Evolutionary conservation across 2,329 filamentous ascomycete species (phyloP).

Genomic region (Fusarium buxicola): DNA sequence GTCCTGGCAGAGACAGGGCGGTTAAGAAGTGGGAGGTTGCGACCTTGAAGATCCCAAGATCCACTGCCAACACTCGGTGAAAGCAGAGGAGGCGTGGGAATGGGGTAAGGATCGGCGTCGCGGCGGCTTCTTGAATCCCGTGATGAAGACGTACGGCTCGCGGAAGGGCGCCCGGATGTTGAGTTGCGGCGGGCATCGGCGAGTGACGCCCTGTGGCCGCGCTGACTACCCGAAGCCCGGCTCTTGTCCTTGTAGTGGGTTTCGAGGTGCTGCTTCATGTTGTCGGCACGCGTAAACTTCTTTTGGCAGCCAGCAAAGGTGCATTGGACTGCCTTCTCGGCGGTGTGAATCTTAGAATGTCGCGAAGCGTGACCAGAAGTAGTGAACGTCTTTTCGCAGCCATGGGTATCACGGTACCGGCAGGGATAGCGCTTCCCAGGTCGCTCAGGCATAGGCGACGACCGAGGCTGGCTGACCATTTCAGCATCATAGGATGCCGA

Average conservation of each 20-base stretch:
- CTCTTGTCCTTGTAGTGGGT: conserved; percentile 77
- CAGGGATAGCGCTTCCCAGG: conserved; percentile 78
- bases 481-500: conserved; percentile 66
- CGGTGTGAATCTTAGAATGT: conserved; percentile 86
- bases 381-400: conserved; percentile 83
- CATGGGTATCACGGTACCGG: conserved; percentile 75
- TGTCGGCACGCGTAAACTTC: conserved; percentile 84
- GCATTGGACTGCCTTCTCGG: conserved; percentile 79
- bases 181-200: conserved; percentile 50
- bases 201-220: conserved; percentile 50
- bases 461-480: conserved; percentile 50
- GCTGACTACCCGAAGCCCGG: conserved; percentile 54
- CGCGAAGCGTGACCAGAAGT: conserved; percentile 88
- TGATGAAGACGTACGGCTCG: conserved; percentile 47
- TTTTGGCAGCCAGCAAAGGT: conserved; percentile 78
- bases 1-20: conserved; percentile 57
- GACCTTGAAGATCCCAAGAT: conserved; percentile 61
- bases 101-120: conserved; percentile 57
- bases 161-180: conserved; percentile 46
- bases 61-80: conserved; percentile 51
- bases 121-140: conserved; percentile 49
- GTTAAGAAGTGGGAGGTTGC: conserved; percentile 58
- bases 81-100: conserved; percentile 51
- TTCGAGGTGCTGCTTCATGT: conserved; percentile 87
- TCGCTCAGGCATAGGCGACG: conserved; percentile 58